Base-by-base conservation (phyloP, 768 basidiomycete genomes). In the Leucocoprinus sp. region DNA sequence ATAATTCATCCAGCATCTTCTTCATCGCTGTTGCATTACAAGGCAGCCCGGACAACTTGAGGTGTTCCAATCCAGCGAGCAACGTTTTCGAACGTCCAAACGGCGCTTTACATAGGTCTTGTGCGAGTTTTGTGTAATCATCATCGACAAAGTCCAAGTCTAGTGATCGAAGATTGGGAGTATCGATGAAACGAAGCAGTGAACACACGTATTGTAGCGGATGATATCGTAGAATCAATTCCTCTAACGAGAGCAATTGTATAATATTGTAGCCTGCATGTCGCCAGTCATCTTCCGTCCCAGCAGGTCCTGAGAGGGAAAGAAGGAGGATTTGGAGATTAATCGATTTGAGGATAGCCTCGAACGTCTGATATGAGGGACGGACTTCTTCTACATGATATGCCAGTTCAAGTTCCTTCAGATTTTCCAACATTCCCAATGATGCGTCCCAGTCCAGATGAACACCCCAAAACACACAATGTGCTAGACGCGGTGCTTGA, bases 341-440 rank as follows among this genome's bases (percentile, higher is more conserved):
- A 2, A 83, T 75, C 3, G 79, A 80, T 18, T 61, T 57, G 29
- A 89, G 56, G 15, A 84, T 76, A 23, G 68, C 55, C 21, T 60
- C 55, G 51, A 87, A 80, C 11, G 72, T 67, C 8, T 54, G 48
- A 60, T 72, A 83, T 3, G 71, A 67, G 1, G 83, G 85, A 9
- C 82, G 75, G 11, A 80, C 80, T 54, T 82, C 76, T 22, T 70
- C 65, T 7, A 71, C 59, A 53, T 84, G 83, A 61, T 73, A 84
- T 0, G 77, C 73, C 33, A 87, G 64, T 52, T 82, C 74, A 17
- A 87, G 57, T 12, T 74, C 69, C 18, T 52, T 55, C 22, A 87
- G 62, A 11, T 65, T 68, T 14, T 55, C 50, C 19, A 82, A 64
- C 52, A 76, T 67, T 7, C 59, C 47, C 17, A 68, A 56, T 12